Conservation (phyloP, 305 asterid species). For the Fraxinus angustifolia region DNA sequence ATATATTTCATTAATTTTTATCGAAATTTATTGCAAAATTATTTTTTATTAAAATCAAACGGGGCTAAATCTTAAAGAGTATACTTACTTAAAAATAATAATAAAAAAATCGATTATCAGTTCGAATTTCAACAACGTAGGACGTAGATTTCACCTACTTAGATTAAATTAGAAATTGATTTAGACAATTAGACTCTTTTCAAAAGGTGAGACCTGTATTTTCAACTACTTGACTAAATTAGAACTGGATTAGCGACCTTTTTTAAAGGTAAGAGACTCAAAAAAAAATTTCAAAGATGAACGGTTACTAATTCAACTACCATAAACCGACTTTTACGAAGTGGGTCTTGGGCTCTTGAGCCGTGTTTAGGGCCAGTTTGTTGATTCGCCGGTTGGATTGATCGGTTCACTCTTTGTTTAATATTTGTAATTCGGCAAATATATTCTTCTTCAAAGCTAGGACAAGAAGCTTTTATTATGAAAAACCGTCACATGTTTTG, state of each 20-base stretch:
- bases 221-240: neutral
- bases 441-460: too few species aligned
- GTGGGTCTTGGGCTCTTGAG: neutral
- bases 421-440: too few species aligned
- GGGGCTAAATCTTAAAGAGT: too few species aligned
- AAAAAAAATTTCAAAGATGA: neutral
- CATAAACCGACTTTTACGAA: too few species aligned
- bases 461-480: too few species aligned
- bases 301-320: neutral
- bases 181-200: neutral
- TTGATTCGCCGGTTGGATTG: too few species aligned
- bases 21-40: too few species aligned
- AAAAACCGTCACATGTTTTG: too few species aligned
- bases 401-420: too few species aligned
- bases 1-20: too few species aligned
- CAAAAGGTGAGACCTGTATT: neutral
- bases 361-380: too few species aligned
- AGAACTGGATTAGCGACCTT: neutral
- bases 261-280: neutral
- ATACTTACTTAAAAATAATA: neutral
- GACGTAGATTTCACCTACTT: neutral
- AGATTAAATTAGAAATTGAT: neutral
- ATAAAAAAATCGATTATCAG: neutral
- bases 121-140: neutral
- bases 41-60: too few species aligned